These are phyloP conservation scores for Clonostachys rhizophaga DNA, from an alignment of 2,329 filamentous ascomycete genomes.

Conservation along the genomic window DNA sequence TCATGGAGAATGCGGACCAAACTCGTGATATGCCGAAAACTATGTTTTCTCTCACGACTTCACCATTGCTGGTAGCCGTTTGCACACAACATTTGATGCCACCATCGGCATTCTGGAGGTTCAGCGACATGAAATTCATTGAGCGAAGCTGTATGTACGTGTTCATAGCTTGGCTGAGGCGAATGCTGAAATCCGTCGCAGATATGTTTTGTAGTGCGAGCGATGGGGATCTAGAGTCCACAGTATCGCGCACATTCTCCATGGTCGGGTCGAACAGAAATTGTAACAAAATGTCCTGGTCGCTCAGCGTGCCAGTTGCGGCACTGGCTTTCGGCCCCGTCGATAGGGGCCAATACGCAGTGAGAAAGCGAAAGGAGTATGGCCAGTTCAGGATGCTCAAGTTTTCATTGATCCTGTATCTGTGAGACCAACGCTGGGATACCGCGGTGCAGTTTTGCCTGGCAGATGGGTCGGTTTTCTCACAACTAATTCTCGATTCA, in stretches of 20 bases:
- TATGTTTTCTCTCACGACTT: not conserved
- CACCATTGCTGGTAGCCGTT: not conserved
- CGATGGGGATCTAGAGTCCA: too few relatives aligned
- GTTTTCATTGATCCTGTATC: not conserved
- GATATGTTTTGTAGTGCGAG: too few relatives aligned
- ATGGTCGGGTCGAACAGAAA: not conserved
- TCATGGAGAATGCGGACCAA: not conserved
- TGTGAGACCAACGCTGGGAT: too few relatives aligned
- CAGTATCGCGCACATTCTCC: too few relatives aligned
- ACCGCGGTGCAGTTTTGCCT: too few relatives aligned
- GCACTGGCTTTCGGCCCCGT: not conserved
- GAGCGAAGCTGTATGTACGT: not conserved
- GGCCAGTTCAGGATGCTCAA: not conserved
- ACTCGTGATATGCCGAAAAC: not conserved
- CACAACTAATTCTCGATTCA: too few relatives aligned
- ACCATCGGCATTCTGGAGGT: not conserved
- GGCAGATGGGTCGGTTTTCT: too few relatives aligned
- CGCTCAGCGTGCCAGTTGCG: too few relatives aligned
- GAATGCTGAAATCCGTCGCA: not conserved
- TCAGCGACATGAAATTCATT: not conserved
- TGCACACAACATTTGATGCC: too few relatives aligned
- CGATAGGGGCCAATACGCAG: not conserved
- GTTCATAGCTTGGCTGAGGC: not conserved
- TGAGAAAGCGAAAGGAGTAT: not conserved
- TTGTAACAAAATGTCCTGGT: too few relatives aligned